Conservation (phyloP, 805 yeast species). For the Saccharomycopsis vini region DNA sequence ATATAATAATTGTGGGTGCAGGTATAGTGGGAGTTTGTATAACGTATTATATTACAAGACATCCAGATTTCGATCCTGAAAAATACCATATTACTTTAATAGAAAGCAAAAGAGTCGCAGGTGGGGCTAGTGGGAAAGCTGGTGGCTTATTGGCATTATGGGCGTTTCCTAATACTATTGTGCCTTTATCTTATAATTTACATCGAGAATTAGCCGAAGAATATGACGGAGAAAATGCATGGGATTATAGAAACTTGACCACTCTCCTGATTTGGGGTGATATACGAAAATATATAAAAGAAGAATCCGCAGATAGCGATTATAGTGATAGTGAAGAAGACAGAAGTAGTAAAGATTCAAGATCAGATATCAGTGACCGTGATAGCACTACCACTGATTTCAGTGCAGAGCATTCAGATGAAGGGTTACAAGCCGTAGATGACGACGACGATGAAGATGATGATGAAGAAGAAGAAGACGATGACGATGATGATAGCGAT, state of each 20-base stretch:
- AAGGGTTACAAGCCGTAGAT: neutral
- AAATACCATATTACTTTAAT: slow-evolving; percentile 75
- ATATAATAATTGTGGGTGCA: slow-evolving; percentile 82
- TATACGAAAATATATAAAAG: slow-evolving; percentile 29
- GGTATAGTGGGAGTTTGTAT: slow-evolving; percentile 95
- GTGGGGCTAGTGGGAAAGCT: slow-evolving; percentile 96
- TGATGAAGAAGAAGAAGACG: slow-evolving; percentile 20
- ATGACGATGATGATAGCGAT: slow-evolving; percentile 21
- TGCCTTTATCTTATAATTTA: slow-evolving; percentile 74
- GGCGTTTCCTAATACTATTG: slow-evolving; percentile 96
- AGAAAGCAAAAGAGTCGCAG: slow-evolving; percentile 89
- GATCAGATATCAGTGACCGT: slow-evolving; percentile 1
- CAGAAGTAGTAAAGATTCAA: slow-evolving; percentile 10
- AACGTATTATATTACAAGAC: slow-evolving; percentile 79
- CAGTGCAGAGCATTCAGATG: slow-evolving; percentile 19
- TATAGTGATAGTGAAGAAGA: slow-evolving; percentile 9
- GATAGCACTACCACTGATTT: slow-evolving; percentile 9
- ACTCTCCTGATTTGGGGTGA: slow-evolving; percentile 87
- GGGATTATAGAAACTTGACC: slow-evolving; percentile 89
- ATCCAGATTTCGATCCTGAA: slow-evolving; percentile 65
- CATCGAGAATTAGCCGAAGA: slow-evolving; percentile 76
- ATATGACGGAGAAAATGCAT: slow-evolving; percentile 73
- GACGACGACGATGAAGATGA: neutral
- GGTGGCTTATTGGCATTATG: slow-evolving; percentile 91
- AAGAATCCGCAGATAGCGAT: slow-evolving; percentile 12